Percentiles rank a stretch among this genome's conserved stretches.
Evolutionary conservation across 345 rosid genomes (phyloP).

Genomic region (Eucalyptus pauciflora): DNA sequence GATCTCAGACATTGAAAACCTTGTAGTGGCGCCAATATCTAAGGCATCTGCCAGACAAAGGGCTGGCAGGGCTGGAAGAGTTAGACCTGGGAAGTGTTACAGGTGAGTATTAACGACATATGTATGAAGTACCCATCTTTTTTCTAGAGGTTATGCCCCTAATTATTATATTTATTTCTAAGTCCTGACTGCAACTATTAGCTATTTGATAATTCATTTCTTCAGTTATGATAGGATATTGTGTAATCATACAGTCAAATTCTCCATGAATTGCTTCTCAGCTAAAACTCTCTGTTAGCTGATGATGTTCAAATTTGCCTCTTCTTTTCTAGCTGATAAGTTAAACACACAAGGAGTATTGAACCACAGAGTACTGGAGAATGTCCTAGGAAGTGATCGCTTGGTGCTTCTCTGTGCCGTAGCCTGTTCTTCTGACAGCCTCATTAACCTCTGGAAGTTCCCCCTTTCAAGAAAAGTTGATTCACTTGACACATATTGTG

Average conservation of each 20-base stretch:
- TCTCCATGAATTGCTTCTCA: neutral
- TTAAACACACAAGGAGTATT: neutral
- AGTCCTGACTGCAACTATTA: neutral
- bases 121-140: neutral
- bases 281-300: neutral
- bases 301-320: neutral
- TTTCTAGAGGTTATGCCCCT: neutral
- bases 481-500: neutral
- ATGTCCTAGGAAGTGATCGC: neutral
- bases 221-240: neutral
- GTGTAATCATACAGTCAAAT: neutral
- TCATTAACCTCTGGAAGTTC: neutral
- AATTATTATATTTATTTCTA: neutral
- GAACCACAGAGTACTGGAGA: neutral
- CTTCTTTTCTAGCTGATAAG: neutral
- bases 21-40: conserved; percentile 88
- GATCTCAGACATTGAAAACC: conserved; percentile 91
- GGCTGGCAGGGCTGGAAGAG: conserved; percentile 95
- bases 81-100: conserved; percentile 96
- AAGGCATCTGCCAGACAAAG: conserved; percentile 98
- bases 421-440: neutral
- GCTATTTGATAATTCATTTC: neutral
- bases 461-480: neutral
- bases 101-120: conserved; percentile 25
- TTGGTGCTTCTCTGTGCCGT: neutral